Base-by-base conservation (phyloP, 257 asterid species). In the Ocimum tenuiflorum region DNA sequence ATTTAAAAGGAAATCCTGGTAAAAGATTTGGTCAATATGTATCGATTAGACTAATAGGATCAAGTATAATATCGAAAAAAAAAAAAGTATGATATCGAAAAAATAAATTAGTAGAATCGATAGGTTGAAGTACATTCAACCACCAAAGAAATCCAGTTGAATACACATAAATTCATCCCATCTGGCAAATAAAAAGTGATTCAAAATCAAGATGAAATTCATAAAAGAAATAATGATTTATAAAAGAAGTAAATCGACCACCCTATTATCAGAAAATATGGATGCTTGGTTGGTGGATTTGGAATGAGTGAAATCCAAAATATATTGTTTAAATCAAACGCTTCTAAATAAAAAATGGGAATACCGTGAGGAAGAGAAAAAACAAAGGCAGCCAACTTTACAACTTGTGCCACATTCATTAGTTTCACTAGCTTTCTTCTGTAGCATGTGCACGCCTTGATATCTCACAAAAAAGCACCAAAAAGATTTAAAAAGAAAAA, bases 381-480 rank as follows among this genome's bases (percentile, higher is more conserved):
- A 14, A 39, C 14, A 2, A 63, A 41, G 20, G 60, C 50, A 23
- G 36, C 46, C 60, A 68, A 77, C 73, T 69, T 73, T 57, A 42
- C 75, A 66, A 50, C 75, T 52, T 47, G 23, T 48, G 48, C 31
- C 22, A 17, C 58, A 19, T 35, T 38, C 41, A 68, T 65, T 27
- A 38, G 18, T 15, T 7, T 60, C n/a, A n/a, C n/a, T n/a, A n/a
- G n/a, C n/a, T n/a, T 57, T 49, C 52, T 23, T 18, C 48, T 11
- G 8, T 35, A 42, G 39, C 71, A 31, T 42, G 50, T 51, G 38
- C 69, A 49, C 67, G 74, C 72, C 69, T 68, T 6, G 47, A 33
- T 38, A 59, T 46, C 35, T 53, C 0, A 15, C 7, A n/a, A 13
- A 65, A n/a, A n/a, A n/a, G n/a, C n/a, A n/a, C n/a, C n/a, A n/a